These are phyloP conservation scores for Claviceps citrina DNA, from an alignment of 2,329 filamentous ascomycete species.

Conservation along the genomic window DNA sequence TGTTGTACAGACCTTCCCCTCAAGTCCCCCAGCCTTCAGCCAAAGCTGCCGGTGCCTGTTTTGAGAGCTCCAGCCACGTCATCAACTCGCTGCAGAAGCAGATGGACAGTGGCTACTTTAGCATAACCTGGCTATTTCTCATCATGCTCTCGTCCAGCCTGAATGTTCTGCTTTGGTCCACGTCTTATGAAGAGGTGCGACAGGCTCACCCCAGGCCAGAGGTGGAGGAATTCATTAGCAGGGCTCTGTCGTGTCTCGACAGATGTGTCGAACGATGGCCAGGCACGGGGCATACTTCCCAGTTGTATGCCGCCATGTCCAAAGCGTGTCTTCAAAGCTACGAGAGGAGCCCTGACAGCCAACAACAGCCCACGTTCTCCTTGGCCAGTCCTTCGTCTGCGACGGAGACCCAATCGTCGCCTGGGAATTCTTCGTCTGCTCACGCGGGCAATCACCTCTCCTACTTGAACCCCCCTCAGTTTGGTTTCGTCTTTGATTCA, in stretches of 20 bases:
- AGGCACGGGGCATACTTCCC: constrained; percentile 67
- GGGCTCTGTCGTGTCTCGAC: constrained; percentile 63
- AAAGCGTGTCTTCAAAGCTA: constrained; percentile 80
- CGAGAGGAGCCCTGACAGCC: constrained; percentile 30
- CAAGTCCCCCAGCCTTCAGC: constrained; percentile 76
- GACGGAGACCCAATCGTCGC: constrained; percentile 18
- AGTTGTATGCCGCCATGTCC: constrained; percentile 76
- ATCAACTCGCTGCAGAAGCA: constrained; percentile 69
- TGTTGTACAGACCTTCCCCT: constrained; percentile 78
- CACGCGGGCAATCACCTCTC: constrained; percentile 18
- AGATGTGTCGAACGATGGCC: constrained; percentile 82
- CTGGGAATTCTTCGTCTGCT: constrained; percentile 15
- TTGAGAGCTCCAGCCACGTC: constrained; percentile 66
- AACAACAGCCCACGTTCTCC: constrained; percentile 14
- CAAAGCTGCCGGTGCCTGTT: constrained; percentile 66
- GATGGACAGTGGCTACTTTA: constrained; percentile 58
- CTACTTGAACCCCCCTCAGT: constrained; percentile 36
- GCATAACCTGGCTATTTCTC: constrained; percentile 89
- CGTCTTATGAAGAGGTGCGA: constrained; percentile 76
- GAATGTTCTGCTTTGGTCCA: constrained; percentile 80
- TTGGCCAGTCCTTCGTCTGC: constrained; percentile 21
- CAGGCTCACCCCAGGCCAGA: constrained; percentile 56
- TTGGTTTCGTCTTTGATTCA: constrained; percentile 44
- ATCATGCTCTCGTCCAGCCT: constrained; percentile 81
- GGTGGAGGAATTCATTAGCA: constrained; percentile 57